Evolutionary conservation across 2,329 filamentous ascomycete species (phyloP), one percentile per base, ranked within the genome.

Genomic region (Apiospora koreana): DNA sequence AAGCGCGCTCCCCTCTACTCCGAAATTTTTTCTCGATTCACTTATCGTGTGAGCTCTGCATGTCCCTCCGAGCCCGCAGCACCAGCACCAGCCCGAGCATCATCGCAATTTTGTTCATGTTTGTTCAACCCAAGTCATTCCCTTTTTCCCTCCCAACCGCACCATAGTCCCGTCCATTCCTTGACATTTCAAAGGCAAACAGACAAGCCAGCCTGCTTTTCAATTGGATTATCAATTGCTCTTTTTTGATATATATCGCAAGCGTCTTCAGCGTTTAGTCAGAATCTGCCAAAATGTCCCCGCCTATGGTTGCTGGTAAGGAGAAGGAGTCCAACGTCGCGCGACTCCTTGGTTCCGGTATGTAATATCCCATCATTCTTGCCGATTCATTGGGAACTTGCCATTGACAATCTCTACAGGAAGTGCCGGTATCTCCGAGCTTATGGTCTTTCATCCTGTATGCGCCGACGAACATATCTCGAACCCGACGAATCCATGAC

Each of bases 281-380:
- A n/a, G 45, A 65, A 65, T 65, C 67, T 70, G 48, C 73, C 75
- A 83, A 76, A 70, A 91, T 93, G 91, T 92, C 91, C 80, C 89
- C 91, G 72, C 89, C 91, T 72, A 79, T 81, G 76, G 81, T 83
- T 76, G 78, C 80, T 75, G 82, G 81, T 68, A 78, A 79, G 69
- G 83, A 97, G 88, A 94, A 89, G 84, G 96, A 99, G 87, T 97
- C 95, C 71, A 94, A 93, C 77, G 81, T 92, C 80, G 96, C 96
- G 77, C 90, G 96, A 83, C 85, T 99, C 75, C 86, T 98, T 75
- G 96, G 96, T 78, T 98, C 96, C 79, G 96, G 96, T 98, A 82
- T 46, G 81, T 74, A 69, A 67, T 35, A 12, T 28, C 21, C 28
- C 21, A 23, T 4, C 2, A 12, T 14, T 3, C 12, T 5, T 5